Base-by-base conservation (phyloP, 257 asterid genomes). In the Pogostemon cablin region DNA sequence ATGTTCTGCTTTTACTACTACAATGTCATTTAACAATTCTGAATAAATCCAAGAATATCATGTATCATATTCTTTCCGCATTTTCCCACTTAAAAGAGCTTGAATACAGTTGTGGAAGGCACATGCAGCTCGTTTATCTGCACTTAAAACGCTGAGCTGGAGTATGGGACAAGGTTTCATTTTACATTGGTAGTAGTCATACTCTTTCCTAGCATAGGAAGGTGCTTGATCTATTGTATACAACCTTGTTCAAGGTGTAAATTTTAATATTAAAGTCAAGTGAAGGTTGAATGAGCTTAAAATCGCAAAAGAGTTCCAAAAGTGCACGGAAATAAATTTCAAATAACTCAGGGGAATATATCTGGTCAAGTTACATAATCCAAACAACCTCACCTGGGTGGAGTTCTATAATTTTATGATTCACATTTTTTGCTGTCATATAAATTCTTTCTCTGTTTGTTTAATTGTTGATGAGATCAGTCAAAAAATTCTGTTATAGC, bases 51-150 rank as follows among this genome's bases (percentile, higher is more conserved):
- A 53, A 12, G 58, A 62, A 35, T 9, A 47, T 66, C 71, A 47
- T 39, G n/a, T n/a, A n/a, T 39, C n/a, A 62, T 52, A 49, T 40
- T 42, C 48, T 62, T 72, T 54, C 71, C 25, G 62, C 46, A 35
- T 65, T 11, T 62, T 38, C 53, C n/a, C 48, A 3, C 12, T 15
- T 35, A 12, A 71, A 46, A 20, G 12, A 6, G 10, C 15, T 25
- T 61, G 39, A n/a, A 15, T 50, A 49, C 61, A n/a, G 9, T 65
- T 41, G 12, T 34, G 7, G 50, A 72, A 44, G 60, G 38, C 50
- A 15, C 60, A 32, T 48, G 9, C 62, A 39, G 55, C 42, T 50
- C n/a, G 70, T 62, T 10, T 46, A 60, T 72, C 6, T 62, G 63
- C 15, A 49, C 20, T 11, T 15, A 42, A 67, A 7, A 4, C 44